These are phyloP conservation scores for Urostyla sp. DNA, from an alignment of 73 alveolate genomes.

Conservation along the genomic window DNA sequence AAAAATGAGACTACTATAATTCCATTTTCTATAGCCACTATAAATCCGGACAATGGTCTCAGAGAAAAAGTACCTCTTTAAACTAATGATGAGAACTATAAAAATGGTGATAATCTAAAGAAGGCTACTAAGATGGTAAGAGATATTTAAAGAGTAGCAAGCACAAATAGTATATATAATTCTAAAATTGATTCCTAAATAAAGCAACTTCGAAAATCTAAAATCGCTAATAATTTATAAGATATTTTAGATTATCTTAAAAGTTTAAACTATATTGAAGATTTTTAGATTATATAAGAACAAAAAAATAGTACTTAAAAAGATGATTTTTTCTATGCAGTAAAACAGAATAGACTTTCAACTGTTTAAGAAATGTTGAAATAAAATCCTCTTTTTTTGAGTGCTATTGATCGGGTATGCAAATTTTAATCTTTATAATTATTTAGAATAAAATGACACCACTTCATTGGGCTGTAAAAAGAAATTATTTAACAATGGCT, in stretches of 20 bases:
- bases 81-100: neutral
- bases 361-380: neutral
- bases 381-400: neutral
- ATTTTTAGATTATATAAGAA: slow-evolving; percentile 1
- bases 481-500: slow-evolving; percentile 26
- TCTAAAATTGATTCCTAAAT: neutral
- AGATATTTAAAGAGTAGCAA: slow-evolving; percentile 12
- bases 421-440: neutral
- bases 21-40: slow-evolving; percentile 7
- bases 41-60: slow-evolving; percentile 22
- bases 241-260: slow-evolving; percentile 23
- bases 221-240: neutral
- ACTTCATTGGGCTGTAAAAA: slow-evolving; percentile 42
- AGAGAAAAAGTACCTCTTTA: slow-evolving; percentile 16
- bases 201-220: neutral
- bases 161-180: neutral
- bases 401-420: slow-evolving; percentile 15
- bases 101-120: neutral
- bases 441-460: slow-evolving; percentile 48
- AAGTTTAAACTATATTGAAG: slow-evolving; percentile 25
- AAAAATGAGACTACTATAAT: neutral
- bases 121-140: slow-evolving; percentile 7
- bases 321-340: slow-evolving; percentile 17
- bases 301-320: neutral
- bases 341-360: neutral